A percentile compares a stretch with the other conserved stretches of the same genome.
Conservation (phyloP, 2,329 filamentous ascomycete genomes). For the Periconia sp. region DNA sequence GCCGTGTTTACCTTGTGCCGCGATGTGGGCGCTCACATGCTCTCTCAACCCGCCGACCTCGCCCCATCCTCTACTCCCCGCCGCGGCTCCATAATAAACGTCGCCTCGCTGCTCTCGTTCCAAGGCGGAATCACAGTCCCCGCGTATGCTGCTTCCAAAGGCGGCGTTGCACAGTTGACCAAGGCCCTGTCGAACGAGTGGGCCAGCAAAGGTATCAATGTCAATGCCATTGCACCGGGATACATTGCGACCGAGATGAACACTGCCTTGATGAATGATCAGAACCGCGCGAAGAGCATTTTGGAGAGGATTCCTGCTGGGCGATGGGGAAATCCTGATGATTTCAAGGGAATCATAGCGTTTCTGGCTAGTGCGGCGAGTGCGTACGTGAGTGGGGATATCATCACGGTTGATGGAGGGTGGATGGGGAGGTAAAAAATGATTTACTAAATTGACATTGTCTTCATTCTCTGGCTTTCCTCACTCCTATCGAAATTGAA, state of each 20-base stretch:
- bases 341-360: slow-evolving; percentile 84
- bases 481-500: too few relatives aligned
- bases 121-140: slow-evolving; percentile 89
- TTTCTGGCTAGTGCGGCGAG: slow-evolving; percentile 79
- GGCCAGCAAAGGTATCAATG: slow-evolving; percentile 77
- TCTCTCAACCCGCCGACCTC: slow-evolving; percentile 60
- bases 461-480: slow-evolving; percentile 8
- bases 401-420: slow-evolving; percentile 84
- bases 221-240: slow-evolving; percentile 88
- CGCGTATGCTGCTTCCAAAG: slow-evolving; percentile 86
- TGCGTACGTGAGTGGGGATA: slow-evolving; percentile 81
- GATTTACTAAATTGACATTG: not conserved
- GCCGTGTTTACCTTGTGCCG: slow-evolving; percentile 79
- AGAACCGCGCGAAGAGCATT: slow-evolving; percentile 73
- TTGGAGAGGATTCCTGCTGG: slow-evolving; percentile 81
- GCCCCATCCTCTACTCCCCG: slow-evolving; percentile 49
- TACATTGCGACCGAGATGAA: slow-evolving; percentile 98
- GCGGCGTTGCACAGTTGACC: slow-evolving; percentile 82
- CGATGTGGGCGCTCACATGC: slow-evolving; percentile 81
- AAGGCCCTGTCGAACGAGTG: slow-evolving; percentile 89
- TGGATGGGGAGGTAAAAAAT: slow-evolving; percentile 82
- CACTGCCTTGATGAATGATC: slow-evolving; percentile 75
- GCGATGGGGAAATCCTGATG: slow-evolving; percentile 81
- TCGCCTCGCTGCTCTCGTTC: slow-evolving; percentile 80
- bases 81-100: slow-evolving; percentile 79